Percentiles rank a stretch among this genome's conserved stretches.
phyloP scores from a whole-genome alignment of 2,329 filamentous ascomycete genomes.

The Arthrinium phaeospermum region DNA sequence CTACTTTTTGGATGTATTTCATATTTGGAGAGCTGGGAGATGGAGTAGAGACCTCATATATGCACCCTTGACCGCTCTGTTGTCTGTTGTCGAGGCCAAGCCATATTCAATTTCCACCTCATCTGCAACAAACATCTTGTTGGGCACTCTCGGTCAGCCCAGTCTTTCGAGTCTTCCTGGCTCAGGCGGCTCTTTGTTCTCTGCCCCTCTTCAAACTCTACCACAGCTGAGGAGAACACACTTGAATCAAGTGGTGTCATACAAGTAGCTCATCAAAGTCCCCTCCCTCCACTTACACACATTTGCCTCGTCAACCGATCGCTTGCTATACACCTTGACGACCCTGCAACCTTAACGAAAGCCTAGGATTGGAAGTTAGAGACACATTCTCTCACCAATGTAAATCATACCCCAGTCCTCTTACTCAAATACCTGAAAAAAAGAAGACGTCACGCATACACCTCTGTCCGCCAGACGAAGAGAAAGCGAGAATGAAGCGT shows the following conservation, averaged over 20 bases:
- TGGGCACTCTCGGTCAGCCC: neutral
- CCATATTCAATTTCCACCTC: neutral
- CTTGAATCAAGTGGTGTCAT: neutral
- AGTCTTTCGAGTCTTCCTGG: neutral
- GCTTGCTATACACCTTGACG: slow-evolving; percentile 13
- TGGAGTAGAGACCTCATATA: neutral
- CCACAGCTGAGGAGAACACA: neutral
- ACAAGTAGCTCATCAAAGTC: neutral
- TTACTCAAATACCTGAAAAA: neutral
- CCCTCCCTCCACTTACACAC: slow-evolving; percentile 9
- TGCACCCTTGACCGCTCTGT: slow-evolving; percentile 9
- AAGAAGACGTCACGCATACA: slow-evolving; percentile 5
- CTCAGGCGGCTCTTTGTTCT: neutral
- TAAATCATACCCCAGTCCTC: slow-evolving; percentile 14
- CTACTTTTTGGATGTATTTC: neutral
- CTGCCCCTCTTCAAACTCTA: slow-evolving; percentile 16
- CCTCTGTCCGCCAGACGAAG: neutral
- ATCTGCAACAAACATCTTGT: neutral
- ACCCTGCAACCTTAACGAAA: slow-evolving; percentile 3
- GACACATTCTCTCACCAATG: slow-evolving; percentile 11
- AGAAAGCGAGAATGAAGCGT: slow-evolving; percentile 60
- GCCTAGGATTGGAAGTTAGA: slow-evolving; percentile 2
- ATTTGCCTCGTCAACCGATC: neutral
- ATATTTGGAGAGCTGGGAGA: slow-evolving; percentile 5
- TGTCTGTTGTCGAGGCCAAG: neutral